These are phyloP conservation scores for Ascoidea rubescens DNA, from an alignment of 805 yeast species.

Conservation along the genomic window DNA sequence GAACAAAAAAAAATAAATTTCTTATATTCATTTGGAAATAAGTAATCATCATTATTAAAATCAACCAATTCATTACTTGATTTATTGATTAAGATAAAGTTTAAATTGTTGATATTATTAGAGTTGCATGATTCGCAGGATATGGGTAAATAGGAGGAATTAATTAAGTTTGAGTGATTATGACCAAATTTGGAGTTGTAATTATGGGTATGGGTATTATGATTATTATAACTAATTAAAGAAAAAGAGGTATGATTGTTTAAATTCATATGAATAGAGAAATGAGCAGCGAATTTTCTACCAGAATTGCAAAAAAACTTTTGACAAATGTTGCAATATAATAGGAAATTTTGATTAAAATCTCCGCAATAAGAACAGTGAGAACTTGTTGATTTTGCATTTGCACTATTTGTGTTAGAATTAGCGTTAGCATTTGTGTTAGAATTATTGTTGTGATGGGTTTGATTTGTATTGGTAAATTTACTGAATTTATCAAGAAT, in stretches of 20 bases:
- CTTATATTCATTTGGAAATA: constrained; percentile 5
- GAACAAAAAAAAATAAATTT: constrained; percentile 8
- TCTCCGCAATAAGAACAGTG: constrained; percentile 9
- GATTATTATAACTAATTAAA: constrained; percentile 6
- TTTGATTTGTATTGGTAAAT: not conserved
- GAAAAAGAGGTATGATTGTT: constrained; percentile 3
- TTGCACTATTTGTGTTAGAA: not conserved
- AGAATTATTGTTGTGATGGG: not conserved
- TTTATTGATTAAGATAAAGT: constrained; percentile 6
- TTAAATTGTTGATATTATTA: constrained; percentile 1
- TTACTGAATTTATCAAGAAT: not conserved
- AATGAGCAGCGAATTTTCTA: constrained; percentile 6
- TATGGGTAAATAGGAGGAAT: not conserved
- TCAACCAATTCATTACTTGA: constrained; percentile 7
- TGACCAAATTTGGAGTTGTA: not conserved
- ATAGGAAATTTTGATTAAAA: constrained; percentile 4
- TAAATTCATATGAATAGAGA: constrained; percentile 8
- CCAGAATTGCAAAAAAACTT: constrained; percentile 10
- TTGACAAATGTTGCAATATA: constrained; percentile 5
- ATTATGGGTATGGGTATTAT: not conserved
- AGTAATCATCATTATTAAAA: constrained; percentile 5
- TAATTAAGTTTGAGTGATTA: not conserved
- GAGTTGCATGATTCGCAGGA: constrained; percentile 5
- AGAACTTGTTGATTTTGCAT: not conserved
- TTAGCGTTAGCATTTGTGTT: not conserved